Conservation (phyloP, 805 yeast genomes). For the Saccharomycopsis sp. region DNA sequence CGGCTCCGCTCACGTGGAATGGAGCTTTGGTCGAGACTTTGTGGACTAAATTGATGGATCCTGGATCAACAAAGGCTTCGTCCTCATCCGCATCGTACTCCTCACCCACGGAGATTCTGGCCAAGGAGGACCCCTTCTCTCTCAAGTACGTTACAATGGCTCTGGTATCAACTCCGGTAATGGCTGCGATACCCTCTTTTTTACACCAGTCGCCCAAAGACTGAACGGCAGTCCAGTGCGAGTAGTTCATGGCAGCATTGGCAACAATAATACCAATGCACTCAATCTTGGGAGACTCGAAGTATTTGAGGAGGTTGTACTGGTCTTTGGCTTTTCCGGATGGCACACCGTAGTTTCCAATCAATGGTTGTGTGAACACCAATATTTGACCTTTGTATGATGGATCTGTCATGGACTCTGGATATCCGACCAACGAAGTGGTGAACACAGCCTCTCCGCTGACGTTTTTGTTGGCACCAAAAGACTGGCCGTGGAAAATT, state of each 20-base stretch:
- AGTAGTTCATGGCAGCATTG: conserved; percentile 88
- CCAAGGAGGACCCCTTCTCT: conserved; percentile 93
- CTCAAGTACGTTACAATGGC: conserved; percentile 86
- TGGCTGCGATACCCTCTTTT: conserved; percentile 92
- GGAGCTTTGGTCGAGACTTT: conserved; percentile 95
- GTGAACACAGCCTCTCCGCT: conserved; percentile 98
- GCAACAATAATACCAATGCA: conserved; percentile 95
- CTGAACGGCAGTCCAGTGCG: conserved; percentile 99
- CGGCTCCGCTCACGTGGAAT: conserved; percentile 69
- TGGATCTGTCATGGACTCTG: conserved; percentile 98
- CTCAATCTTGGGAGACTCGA: conserved; percentile 87
- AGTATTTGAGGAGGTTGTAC: conserved; percentile 76
- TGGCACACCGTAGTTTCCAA: conserved; percentile 98
- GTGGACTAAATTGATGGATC: conserved; percentile 80
- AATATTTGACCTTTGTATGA: conserved; percentile 95
- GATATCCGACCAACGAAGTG: conserved; percentile 96
- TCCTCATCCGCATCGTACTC: conserved; percentile 89
- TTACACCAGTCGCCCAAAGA: conserved; percentile 93
- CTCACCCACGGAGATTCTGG: conserved; percentile 83
- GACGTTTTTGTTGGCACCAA: conserved; percentile 88
- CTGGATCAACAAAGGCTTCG: conserved; percentile 87
- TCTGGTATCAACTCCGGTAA: conserved; percentile 96
- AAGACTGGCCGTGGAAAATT: conserved; percentile 84
- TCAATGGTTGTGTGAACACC: conserved; percentile 93
- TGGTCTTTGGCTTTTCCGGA: conserved; percentile 74